phyloP scores from a whole-genome alignment of 176 grass and related monocot species.

The Themeda triandra region DNA sequence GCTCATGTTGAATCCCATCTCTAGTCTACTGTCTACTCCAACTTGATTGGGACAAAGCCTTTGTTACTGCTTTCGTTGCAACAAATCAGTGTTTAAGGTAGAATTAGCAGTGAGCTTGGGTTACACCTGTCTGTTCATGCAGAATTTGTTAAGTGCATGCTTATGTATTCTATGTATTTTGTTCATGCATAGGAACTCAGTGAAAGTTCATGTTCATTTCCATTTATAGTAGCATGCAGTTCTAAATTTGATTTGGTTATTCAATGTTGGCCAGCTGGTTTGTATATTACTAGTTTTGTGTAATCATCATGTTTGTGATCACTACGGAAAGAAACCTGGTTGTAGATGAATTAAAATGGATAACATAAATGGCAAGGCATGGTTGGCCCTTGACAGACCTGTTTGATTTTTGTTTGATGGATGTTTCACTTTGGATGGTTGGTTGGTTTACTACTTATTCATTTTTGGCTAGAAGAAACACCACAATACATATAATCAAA shows the following conservation, averaged over 20 bases:
- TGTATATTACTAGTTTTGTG: not conserved
- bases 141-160: not conserved
- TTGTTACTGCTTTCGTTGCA: not conserved
- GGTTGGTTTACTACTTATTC: not conserved
- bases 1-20: not conserved
- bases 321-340: not conserved
- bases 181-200: not conserved
- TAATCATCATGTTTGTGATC: slow-evolving; percentile 1
- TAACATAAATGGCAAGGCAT: not conserved
- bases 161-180: not conserved
- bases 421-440: not conserved
- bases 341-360: not conserved
- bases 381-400: not conserved
- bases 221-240: not conserved
- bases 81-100: not conserved
- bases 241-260: not conserved
- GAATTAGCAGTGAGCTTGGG: not conserved
- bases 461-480: not conserved
- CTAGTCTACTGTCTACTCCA: not conserved
- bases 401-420: not conserved
- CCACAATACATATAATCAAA: not conserved
- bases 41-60: not conserved
- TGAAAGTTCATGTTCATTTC: slow-evolving; percentile 11
- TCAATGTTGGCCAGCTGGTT: not conserved
- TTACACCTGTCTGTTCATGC: not conserved